Base-by-base conservation (phyloP, 78 protist genomes). In the Cyanophora paradoxa region DNA sequence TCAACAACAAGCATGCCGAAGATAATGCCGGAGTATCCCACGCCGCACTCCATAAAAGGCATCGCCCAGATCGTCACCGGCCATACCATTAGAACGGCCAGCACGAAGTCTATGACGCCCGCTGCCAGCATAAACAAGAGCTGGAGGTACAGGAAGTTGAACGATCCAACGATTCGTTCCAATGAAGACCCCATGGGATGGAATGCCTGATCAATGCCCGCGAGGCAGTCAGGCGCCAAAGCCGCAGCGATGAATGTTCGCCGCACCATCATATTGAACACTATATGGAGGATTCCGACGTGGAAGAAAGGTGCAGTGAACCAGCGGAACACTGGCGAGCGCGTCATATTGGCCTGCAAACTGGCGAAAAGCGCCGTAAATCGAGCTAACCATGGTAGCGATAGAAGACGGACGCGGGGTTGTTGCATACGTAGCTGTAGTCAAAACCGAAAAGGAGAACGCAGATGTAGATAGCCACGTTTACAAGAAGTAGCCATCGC, bases 261-360 rank as follows among this genome's bases (percentile, higher is more conserved):
- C n/a, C n/a, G n/a, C 31, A 48, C 31, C 31, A 67, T 16, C 39
- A 67, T 7, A 19, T 67, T 67, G 48, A 67, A 67, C 42, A 67
- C 22, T 8, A 67, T 34, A 67, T 67, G 72, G 22, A 67, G 7
- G 22, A 67, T 44, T 11, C 72, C 72, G 17, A 10, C 31, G 17
- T 67, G 72, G 17, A 67, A 33, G 17, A 67, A 67, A n/a, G 72
- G 52, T 16, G 7, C 28, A 19, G 72, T 67, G 52, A 67, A 67
- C 22, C 13, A 13, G 33, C 72, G 31, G 17, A n/a, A 67, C 13
- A 67, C 72, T 67, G 52, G 52, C n/a, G n/a, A n/a, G n/a, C n/a
- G n/a, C n/a, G n/a, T n/a, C n/a, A n/a, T n/a, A n/a, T n/a, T n/a
- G n/a, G n/a, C n/a, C n/a, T n/a, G n/a, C n/a, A n/a, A n/a, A n/a